Conservation (phyloP, 257 asterid species). For the Solanum chiquidenum region DNA sequence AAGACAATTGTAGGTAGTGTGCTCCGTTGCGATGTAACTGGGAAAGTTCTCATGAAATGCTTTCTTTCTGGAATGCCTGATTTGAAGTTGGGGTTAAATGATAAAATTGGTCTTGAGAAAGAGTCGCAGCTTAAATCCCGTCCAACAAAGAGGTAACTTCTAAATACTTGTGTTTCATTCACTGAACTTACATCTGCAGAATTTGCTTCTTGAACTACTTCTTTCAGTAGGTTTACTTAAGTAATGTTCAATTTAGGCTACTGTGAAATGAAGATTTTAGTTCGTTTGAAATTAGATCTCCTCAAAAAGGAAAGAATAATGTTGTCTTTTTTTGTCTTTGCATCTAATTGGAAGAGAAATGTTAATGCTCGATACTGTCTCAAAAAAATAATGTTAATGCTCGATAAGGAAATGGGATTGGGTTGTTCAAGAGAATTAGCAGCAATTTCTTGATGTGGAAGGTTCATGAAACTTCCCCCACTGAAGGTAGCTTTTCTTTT, state of each 20-base stretch:
- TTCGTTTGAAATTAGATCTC: neutral
- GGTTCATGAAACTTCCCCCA: neutral
- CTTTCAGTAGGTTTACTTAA: neutral
- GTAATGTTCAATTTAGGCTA: neutral
- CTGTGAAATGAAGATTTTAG: neutral
- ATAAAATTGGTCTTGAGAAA: slow-evolving; percentile 97
- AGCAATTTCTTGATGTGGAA: neutral
- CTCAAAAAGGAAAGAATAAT: neutral
- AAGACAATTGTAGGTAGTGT: slow-evolving; percentile 65
- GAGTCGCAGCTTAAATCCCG: slow-evolving; percentile 97
- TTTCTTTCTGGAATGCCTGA: slow-evolving; percentile 99
- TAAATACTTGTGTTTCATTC: neutral
- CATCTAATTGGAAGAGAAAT: neutral
- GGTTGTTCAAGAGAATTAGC: neutral
- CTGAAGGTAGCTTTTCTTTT: neutral
- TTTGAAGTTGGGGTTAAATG: slow-evolving; percentile 95
- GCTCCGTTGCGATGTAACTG: slow-evolving; percentile 94
- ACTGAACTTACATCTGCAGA: neutral
- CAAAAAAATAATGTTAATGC: neutral
- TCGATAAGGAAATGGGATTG: neutral
- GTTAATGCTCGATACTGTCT: neutral
- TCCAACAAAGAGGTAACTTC: slow-evolving; percentile 29
- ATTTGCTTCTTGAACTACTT: neutral
- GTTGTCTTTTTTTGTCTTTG: neutral
- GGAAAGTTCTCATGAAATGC: slow-evolving; percentile 95